Evolutionary conservation across 768 basidiomycete species (phyloP), one percentile per base, ranked within the genome.

Genomic region (Chiua virens): DNA sequence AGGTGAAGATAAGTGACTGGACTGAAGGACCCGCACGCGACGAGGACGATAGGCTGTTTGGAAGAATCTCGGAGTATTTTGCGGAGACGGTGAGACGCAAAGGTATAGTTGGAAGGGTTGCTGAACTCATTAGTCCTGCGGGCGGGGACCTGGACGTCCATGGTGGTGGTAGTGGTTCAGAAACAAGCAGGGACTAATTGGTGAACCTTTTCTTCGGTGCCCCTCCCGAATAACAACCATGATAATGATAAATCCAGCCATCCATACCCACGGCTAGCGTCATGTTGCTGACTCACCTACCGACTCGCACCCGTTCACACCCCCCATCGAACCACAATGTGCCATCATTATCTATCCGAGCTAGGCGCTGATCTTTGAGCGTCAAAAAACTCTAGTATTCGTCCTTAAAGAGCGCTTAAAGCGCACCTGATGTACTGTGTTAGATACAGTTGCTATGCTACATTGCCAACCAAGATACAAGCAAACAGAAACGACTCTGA

Each of bases 21-120:
- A 62, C 92, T 95, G 82, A 98, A 98, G 49, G 92, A 96, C 25
- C 96, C 97, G 65, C 97, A 99, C 41, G 93, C 97, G 53, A 99
- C 92, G 55, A 97, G 85, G 49, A 94, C 90, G 59, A 97, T 73
- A n/a, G 93, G 96, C 8, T 86, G 85, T 72, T 87, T 91, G 20
- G 70, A 73, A 8, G 83, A 65, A 63, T 87, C 79, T 20, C 76
- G 80, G 38, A 89, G 80, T 45, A 73, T 73, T 30, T 71, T 74
- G 50, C 71, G 63, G 42, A 91, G 80, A 48, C 87, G 85, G 60
- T 87, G 79, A 45, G 77, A 77, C 20, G 85, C 80, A 57, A 91
- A 89, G 22, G 76, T 61, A 61, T 90, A 91, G 59, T 82, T 75
- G 39, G 79, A 79, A 4, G 87, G 86, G 58, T 82, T 74, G 20